A percentile compares a stretch with the other conserved stretches of the same genome.
These are phyloP conservation scores for Clarireedia hainanense DNA, from an alignment of 2,329 filamentous ascomycete genomes.

Conservation along the genomic window DNA sequence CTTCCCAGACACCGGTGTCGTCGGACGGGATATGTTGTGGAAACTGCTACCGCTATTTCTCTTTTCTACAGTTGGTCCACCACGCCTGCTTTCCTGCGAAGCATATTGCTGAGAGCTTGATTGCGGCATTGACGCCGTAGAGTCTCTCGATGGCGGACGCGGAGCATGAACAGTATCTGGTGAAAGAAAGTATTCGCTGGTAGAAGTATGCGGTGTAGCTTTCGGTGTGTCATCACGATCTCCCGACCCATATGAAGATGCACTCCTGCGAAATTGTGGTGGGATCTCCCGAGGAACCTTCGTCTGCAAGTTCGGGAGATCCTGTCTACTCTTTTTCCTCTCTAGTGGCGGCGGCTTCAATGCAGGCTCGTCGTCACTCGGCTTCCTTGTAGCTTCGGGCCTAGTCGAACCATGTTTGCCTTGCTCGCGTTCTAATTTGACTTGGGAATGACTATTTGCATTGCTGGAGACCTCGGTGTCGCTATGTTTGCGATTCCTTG, in stretches of 20 bases:
- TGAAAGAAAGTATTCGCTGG: slow-evolving; percentile 37
- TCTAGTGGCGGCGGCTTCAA: slow-evolving; percentile 14
- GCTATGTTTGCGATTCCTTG: no score
- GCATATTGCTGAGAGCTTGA: slow-evolving; percentile 30
- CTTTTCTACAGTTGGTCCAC: slow-evolving; percentile 21
- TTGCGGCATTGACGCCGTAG: slow-evolving; percentile 21
- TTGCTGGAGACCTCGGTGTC: no score
- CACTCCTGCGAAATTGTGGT: slow-evolving; percentile 25
- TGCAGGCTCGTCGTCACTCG: neutral
- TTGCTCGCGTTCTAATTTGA: slow-evolving; percentile 3
- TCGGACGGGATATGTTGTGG: slow-evolving; percentile 13
- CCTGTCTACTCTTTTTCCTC: slow-evolving; percentile 24
- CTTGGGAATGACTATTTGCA: slow-evolving; percentile 16
- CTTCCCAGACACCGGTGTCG: slow-evolving; percentile 18
- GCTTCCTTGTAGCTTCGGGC: neutral
- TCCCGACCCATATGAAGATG: slow-evolving; percentile 20
- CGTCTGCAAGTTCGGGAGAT: slow-evolving; percentile 28
- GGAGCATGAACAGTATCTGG: slow-evolving; percentile 34
- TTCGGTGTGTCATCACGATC: slow-evolving; percentile 20
- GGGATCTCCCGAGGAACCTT: slow-evolving; percentile 26
- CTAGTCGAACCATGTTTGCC: neutral
- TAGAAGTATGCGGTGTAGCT: slow-evolving; percentile 12
- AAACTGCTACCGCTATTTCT: slow-evolving; percentile 20
- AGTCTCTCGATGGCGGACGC: slow-evolving; percentile 13
- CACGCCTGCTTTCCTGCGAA: slow-evolving; percentile 26